phyloP scores from a whole-genome alignment of 1,139 yeast species.

The Blastobotrys malaysiensis region DNA sequence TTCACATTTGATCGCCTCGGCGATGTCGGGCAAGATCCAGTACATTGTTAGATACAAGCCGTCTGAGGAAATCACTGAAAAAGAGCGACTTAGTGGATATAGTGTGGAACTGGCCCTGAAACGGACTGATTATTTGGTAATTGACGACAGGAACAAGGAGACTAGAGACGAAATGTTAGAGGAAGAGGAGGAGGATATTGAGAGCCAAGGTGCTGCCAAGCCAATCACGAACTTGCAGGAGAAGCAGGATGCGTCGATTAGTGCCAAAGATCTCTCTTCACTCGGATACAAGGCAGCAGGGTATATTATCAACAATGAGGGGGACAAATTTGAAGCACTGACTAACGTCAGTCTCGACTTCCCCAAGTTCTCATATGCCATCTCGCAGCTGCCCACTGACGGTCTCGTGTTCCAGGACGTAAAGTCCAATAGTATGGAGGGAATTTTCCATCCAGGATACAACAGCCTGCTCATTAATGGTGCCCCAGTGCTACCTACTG shows the following conservation, averaged over 20 bases:
- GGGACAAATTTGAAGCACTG: conserved; percentile 30
- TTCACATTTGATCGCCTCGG: conserved; percentile 52
- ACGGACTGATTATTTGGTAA: conserved; percentile 56
- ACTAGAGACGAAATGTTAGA: conserved; percentile 14
- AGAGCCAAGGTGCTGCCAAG: not conserved
- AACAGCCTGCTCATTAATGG: conserved; percentile 37
- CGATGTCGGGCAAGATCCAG: conserved; percentile 58
- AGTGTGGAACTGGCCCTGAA: conserved; percentile 61
- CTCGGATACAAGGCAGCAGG: conserved; percentile 33
- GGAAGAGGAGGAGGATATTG: conserved; percentile 8
- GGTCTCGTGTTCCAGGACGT: conserved; percentile 23
- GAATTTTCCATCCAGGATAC: conserved; percentile 29
- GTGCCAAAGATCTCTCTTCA: conserved; percentile 25
- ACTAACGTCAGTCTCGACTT: conserved; percentile 32
- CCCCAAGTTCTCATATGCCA: conserved; percentile 28
- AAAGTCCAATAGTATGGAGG: conserved; percentile 17
- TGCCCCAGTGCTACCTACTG: conserved; percentile 24
- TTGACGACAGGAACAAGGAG: conserved; percentile 51
- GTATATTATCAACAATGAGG: conserved; percentile 23
- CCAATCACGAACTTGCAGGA: not conserved
- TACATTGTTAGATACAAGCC: conserved; percentile 73
- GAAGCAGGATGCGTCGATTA: conserved; percentile 14
- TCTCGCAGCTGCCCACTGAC: conserved; percentile 22
- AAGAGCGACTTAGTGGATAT: conserved; percentile 50
- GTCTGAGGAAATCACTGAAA: conserved; percentile 12